Percentiles rank a stretch among this genome's conserved stretches.
Evolutionary conservation across 2,329 filamentous ascomycete genomes (phyloP).

Genomic region (Neofusicoccum ribis): DNA sequence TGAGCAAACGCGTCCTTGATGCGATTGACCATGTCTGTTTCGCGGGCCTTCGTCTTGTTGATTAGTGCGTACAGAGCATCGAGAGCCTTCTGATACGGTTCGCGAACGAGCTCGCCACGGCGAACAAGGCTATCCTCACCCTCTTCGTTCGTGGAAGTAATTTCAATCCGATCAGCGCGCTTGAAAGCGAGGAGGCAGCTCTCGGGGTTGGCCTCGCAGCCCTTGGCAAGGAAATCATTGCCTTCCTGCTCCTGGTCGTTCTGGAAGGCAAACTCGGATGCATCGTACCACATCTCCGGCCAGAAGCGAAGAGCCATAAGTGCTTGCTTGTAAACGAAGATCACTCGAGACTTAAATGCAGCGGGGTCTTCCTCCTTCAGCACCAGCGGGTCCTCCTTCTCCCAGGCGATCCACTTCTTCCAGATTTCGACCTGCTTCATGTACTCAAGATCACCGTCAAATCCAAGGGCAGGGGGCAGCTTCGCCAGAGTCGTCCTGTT

Average conservation of each 20-base stretch:
- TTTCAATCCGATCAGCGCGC: constrained; percentile 83
- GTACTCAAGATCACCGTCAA: constrained; percentile 84
- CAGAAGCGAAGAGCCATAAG: constrained; percentile 92
- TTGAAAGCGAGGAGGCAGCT: constrained; percentile 88
- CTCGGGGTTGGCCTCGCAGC: constrained; percentile 87
- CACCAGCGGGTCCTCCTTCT: constrained; percentile 88
- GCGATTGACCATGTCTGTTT: constrained; percentile 60
- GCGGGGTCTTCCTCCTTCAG: constrained; percentile 77
- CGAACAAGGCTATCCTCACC: constrained; percentile 66
- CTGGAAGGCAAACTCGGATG: constrained; percentile 86
- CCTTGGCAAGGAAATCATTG: constrained; percentile 76
- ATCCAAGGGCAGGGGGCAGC: constrained; percentile 80
- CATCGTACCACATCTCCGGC: constrained; percentile 94
- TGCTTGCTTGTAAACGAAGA: constrained; percentile 92
- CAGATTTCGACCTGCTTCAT: constrained; percentile 81
- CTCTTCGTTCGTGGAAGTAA: constrained; percentile 74
- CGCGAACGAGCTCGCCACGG: constrained; percentile 72
- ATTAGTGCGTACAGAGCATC: constrained; percentile 86
- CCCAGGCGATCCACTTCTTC: constrained; percentile 94
- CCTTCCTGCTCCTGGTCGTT: constrained; percentile 73
- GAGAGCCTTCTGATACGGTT: constrained; percentile 79
- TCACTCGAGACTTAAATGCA: constrained; percentile 72
- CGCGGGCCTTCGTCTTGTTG: constrained; percentile 66
- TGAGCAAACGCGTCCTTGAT: constrained; percentile 57
- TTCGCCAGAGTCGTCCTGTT: constrained; percentile 75